These are phyloP conservation scores for Globisporangium middletonii DNA, from an alignment of 352 stramenopile genomes.

Conservation along the genomic window DNA sequence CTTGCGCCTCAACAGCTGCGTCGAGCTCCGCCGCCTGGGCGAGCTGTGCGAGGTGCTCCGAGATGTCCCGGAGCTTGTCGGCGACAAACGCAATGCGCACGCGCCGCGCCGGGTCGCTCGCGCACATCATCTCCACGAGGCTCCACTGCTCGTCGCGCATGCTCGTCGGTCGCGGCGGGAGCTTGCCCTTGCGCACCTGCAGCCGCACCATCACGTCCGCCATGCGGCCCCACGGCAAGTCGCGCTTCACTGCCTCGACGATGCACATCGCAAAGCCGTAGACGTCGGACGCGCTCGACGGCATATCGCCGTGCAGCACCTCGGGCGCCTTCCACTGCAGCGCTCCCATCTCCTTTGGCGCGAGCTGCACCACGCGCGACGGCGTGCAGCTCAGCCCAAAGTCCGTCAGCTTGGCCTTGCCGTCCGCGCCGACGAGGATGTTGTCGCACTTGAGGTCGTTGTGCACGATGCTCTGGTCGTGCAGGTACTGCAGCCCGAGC, in stretches of 20 bases:
- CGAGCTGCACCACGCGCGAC: background rate
- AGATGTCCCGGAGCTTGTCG: conserved; percentile 11
- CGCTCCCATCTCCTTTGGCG: conserved; percentile 1
- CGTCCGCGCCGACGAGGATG: conserved; percentile 12
- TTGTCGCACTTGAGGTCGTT: conserved; percentile 20
- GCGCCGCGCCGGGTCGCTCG: background rate
- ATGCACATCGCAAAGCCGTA: conserved; percentile 35
- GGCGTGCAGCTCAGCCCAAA: conserved; percentile 15
- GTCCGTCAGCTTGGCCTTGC: conserved; percentile 19
- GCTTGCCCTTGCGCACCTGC: conserved; percentile 15
- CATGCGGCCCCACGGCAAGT: conserved; percentile 19
- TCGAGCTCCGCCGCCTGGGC: too few species aligned
- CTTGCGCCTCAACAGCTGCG: background rate
- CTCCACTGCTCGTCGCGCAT: conserved; percentile 30
- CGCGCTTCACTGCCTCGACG: conserved; percentile 22
- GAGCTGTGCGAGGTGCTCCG: conserved; percentile 7
- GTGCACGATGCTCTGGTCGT: conserved; percentile 13
- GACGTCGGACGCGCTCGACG: conserved; percentile 25
- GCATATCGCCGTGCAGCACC: conserved; percentile 11
- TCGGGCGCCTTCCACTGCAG: conserved; percentile 24
- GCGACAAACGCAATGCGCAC: conserved; percentile 5
- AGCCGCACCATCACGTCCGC: conserved; percentile 12
- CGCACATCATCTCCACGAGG: conserved; percentile 19
- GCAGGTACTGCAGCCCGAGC: conserved; percentile 18
- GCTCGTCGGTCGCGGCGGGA: conserved; percentile 15